Conservation (phyloP, 2,329 filamentous ascomycete species). For the Parasarocladium wereldwijsianum region DNA sequence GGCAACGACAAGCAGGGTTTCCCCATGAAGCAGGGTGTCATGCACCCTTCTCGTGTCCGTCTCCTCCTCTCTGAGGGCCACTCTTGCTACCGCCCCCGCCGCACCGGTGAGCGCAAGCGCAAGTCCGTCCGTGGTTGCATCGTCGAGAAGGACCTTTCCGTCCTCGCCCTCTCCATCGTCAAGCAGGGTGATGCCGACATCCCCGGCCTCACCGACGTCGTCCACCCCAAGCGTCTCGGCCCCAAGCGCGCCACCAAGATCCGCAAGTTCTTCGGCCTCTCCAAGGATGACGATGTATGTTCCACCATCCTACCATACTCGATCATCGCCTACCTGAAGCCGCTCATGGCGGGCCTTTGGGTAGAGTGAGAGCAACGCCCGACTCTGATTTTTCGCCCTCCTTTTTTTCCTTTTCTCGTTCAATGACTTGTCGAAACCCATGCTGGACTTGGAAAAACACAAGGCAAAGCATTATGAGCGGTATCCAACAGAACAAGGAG, state of each 20-base stretch:
- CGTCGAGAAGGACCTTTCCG: conserved; percentile 86
- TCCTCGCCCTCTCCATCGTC: conserved; percentile 87
- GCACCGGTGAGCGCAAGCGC: conserved; percentile 96
- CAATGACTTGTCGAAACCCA: no score
- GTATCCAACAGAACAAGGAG: no score
- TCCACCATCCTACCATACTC: conserved; percentile 32
- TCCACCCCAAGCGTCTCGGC: conserved; percentile 97
- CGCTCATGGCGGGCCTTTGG: conserved; percentile 32
- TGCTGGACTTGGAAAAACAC: no score
- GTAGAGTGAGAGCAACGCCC: conserved; percentile 44
- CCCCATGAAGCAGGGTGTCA: conserved; percentile 99
- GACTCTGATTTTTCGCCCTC: conserved; percentile 5
- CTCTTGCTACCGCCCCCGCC: conserved; percentile 98
- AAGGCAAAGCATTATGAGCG: no score
- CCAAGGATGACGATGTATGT: conserved; percentile 99
- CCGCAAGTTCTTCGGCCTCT: conserved; percentile 98
- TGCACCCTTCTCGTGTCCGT: conserved; percentile 96
- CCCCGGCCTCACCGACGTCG: conserved; percentile 91
- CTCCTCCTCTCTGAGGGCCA: conserved; percentile 92
- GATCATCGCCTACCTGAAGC: conserved; percentile 57
- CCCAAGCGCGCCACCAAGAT: conserved; percentile 99
- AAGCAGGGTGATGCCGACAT: conserved; percentile 96
- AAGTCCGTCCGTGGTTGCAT: conserved; percentile 99
- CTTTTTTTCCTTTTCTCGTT: conserved; percentile 4
- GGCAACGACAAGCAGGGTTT: conserved; percentile 99